Evolutionary conservation across 2,329 filamentous ascomycete species (phyloP).

Genomic region (Botrytis galanthina): DNA sequence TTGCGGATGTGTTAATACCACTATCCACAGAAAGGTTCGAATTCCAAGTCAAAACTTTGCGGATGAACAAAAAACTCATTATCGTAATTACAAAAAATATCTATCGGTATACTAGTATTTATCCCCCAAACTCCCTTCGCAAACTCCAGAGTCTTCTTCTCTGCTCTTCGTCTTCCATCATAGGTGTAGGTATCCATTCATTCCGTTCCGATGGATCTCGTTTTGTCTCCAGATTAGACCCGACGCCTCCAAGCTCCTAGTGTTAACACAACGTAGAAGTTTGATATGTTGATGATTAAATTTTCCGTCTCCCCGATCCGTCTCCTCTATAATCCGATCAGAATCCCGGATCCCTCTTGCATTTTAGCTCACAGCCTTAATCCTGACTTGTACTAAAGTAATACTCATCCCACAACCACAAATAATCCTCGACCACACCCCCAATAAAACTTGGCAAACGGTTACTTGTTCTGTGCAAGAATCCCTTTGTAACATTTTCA

Average conservation of each 20-base stretch:
- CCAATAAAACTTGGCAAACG: slow-evolving; percentile 65
- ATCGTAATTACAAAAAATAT: slow-evolving; percentile 17
- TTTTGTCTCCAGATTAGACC: not conserved
- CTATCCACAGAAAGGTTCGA: not conserved
- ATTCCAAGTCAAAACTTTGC: not conserved
- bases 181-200: slow-evolving; percentile 2
- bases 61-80: not conserved
- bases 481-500: slow-evolving; percentile 78
- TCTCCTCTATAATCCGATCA: no score
- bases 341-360: not conserved
- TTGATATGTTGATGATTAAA: not conserved
- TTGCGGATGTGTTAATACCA: not conserved
- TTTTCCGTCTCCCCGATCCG: not conserved
- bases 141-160: slow-evolving; percentile 1
- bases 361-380: slow-evolving; percentile 15
- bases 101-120: slow-evolving; percentile 1
- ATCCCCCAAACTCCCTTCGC: not conserved
- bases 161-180: not conserved
- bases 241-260: not conserved
- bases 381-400: slow-evolving; percentile 61
- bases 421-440: slow-evolving; percentile 90
- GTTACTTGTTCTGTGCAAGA: slow-evolving; percentile 56
- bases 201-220: not conserved
- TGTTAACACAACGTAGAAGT: not conserved
- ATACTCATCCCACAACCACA: slow-evolving; percentile 97